Conservation (phyloP, 2,329 filamentous ascomycete species). For the Pseudogymnoascus sp. region DNA sequence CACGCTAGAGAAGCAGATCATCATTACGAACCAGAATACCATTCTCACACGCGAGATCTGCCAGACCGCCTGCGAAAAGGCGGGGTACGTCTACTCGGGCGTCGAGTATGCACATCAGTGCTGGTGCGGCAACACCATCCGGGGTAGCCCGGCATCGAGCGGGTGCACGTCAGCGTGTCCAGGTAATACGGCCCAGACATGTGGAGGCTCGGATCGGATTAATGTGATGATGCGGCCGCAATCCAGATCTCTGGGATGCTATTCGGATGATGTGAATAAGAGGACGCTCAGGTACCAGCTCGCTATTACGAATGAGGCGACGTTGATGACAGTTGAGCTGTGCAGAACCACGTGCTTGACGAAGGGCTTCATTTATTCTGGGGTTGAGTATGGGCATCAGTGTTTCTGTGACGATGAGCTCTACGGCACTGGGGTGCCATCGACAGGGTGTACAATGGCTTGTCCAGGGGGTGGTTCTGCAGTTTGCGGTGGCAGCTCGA, state of each 20-base stretch:
- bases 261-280: neutral
- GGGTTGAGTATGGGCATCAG: neutral
- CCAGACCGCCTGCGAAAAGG: neutral
- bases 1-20: neutral
- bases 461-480: neutral
- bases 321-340: conserved; percentile 12
- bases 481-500: conserved; percentile 2
- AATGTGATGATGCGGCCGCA: conserved; percentile 3
- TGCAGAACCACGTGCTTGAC: neutral
- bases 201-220: neutral
- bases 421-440: neutral
- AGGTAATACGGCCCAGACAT: neutral
- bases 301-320: neutral
- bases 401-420: conserved; percentile 7
- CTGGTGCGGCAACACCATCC: neutral
- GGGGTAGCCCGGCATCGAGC: neutral
- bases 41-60: conserved; percentile 3
- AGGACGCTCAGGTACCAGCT: neutral
- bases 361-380: conserved; percentile 5
- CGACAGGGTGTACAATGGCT: neutral
- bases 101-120: conserved; percentile 6
- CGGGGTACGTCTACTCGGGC: neutral
- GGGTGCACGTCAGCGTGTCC: neutral
- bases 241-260: neutral
- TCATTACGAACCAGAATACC: conserved; percentile 1